Base-by-base conservation (phyloP, 345 rosid genomes). In the Eucalyptus paniculata region DNA sequence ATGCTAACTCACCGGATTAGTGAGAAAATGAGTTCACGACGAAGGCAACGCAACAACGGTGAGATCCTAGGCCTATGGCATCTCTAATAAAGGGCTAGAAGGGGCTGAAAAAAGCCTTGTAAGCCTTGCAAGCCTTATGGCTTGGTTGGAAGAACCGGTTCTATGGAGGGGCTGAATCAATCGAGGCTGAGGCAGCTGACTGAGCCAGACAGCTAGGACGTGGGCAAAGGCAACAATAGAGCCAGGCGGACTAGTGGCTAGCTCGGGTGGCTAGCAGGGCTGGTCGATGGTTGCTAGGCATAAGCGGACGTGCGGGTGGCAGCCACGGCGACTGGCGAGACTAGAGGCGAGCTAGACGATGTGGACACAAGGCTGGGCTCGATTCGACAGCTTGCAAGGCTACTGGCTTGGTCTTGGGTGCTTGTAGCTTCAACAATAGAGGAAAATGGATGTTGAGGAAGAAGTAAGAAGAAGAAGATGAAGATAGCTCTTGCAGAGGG, bases 151-250 rank as follows among this genome's bases (percentile, higher is more conserved):
- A 50, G 18, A 50, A 50, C 1, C 1, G 7, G 1, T 50, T 16
- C 3, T 50, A 1, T 16, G 53, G 53, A 16, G 53, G 19, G 53
- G 53, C 0, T 50, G 7, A 50, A 50, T 4, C 3, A 2, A 1
- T 50, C 51, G 3, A 1, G 17, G 51, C 7, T 1, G 1, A 50
- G 53, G 7, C 1, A 1, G 7, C 3, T 16, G 1, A 1, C 7
- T 16, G 1, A 50, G 53, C 53, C 0, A 15, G 3, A 50, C 3
- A 16, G 8, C 53, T 50, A 3, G 0, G 3, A 50, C 19, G 0
- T 3, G 0, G 0, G 7, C 0, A 0, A 1, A 50, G 53, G 53
- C 1, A 50, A 0, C 53, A 50, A 50, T 1, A 1, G 1, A 50
- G 53, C 19, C 19, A 50, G 1, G 53, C 19, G 1, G 1, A 50